Percentiles rank a stretch among this genome's conserved stretches.
phyloP scores from a whole-genome alignment of 805 yeast genomes.

The Saturnispora dispora region DNA sequence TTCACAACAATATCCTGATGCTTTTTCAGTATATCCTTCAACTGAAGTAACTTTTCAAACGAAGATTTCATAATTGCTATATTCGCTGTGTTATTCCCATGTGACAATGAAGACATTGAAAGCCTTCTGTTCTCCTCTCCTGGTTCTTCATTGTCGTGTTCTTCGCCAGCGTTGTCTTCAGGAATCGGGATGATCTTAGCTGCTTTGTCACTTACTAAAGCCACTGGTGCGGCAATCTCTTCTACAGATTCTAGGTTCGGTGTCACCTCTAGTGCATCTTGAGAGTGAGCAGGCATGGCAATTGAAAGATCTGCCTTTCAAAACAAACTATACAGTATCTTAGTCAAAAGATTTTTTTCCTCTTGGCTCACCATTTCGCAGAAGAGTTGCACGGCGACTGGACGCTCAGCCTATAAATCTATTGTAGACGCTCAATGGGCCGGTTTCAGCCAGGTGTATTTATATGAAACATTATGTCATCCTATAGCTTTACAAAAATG shows the following conservation, averaged over 20 bases:
- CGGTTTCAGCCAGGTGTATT: neutral
- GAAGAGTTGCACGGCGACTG: neutral
- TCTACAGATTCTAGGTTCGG: neutral
- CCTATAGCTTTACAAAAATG: neutral
- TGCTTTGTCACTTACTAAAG: neutral
- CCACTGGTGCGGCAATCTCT: neutral
- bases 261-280: neutral
- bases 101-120: conserved; percentile 1
- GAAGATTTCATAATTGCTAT: conserved; percentile 27
- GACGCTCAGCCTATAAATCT: neutral
- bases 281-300: neutral
- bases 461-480: neutral
- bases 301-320: neutral
- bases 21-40: conserved; percentile 33
- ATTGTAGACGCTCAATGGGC: neutral
- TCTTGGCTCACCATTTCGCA: neutral
- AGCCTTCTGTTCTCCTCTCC: neutral
- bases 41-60: conserved; percentile 24
- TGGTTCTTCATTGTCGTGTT: neutral
- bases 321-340: neutral
- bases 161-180: neutral
- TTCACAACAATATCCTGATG: conserved; percentile 32
- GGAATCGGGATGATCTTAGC: neutral
- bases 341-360: neutral
- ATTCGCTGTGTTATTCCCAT: conserved; percentile 19